A percentile compares a stretch with the other conserved stretches of the same genome.
These are phyloP conservation scores for Hibiscus syriacus DNA, from an alignment of 345 rosid genomes.

Conservation along the genomic window DNA sequence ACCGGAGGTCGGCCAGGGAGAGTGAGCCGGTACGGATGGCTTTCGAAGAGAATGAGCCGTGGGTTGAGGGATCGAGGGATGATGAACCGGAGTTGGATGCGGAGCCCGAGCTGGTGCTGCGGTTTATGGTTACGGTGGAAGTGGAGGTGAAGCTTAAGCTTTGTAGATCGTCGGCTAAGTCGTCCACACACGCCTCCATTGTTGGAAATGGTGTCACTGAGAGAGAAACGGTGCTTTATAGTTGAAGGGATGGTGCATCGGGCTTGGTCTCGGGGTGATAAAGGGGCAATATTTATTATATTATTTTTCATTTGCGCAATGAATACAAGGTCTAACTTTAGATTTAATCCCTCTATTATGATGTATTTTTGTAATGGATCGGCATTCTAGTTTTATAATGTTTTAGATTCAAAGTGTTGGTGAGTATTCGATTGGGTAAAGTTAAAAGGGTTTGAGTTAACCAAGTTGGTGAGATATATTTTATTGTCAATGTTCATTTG, in stretches of 20 bases:
- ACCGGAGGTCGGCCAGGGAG: slow-evolving; percentile 69
- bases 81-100: slow-evolving; percentile 51
- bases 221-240: not conserved
- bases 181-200: slow-evolving; percentile 74
- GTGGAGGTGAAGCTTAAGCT: slow-evolving; percentile 87
- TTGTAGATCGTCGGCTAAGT: slow-evolving; percentile 80
- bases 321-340: too few species aligned
- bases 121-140: slow-evolving; percentile 43
- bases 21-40: slow-evolving; percentile 31
- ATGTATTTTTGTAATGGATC: too few species aligned
- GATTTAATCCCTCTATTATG: too few species aligned
- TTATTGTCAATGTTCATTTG: too few species aligned
- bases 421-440: too few species aligned
- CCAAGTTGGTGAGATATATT: too few species aligned
- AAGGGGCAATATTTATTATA: not conserved
- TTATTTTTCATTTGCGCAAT: not conserved
- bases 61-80: slow-evolving; percentile 58
- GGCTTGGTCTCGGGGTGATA: not conserved
- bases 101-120: slow-evolving; percentile 64
- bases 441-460: too few species aligned
- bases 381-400: too few species aligned
- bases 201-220: not conserved
- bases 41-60: slow-evolving; percentile 55
- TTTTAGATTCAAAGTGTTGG: too few species aligned
- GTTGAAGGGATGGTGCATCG: slow-evolving; percentile 6